phyloP scores from a whole-genome alignment of 2,329 filamentous ascomycete species.

The Cordyceps cateniannulata region DNA sequence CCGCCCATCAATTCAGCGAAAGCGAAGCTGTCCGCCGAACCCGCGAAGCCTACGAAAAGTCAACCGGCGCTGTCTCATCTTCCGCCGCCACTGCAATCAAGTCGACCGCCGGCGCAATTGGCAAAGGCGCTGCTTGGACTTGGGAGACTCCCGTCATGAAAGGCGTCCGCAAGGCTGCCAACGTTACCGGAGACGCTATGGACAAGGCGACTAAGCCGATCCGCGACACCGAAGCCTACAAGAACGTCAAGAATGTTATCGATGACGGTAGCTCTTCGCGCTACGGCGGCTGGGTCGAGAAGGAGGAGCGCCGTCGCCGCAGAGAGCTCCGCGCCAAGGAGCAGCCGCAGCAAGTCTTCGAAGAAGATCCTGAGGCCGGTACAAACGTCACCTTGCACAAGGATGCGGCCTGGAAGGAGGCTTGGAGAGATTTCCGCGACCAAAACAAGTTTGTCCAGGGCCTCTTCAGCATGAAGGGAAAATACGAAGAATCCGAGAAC shows the following conservation, averaged over 20 bases:
- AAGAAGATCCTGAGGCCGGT: slow-evolving; percentile 89
- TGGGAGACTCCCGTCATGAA: slow-evolving; percentile 95
- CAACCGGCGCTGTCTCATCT: slow-evolving; percentile 73
- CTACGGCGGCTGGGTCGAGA: slow-evolving; percentile 95
- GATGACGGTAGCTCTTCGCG: slow-evolving; percentile 94
- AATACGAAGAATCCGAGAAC: slow-evolving; percentile 96
- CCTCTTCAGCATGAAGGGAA: slow-evolving; percentile 76
- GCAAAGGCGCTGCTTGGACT: slow-evolving; percentile 89
- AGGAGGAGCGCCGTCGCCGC: slow-evolving; percentile 80
- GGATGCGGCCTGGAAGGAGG: slow-evolving; percentile 94
- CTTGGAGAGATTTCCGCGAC: slow-evolving; percentile 95
- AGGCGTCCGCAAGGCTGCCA: slow-evolving; percentile 79
- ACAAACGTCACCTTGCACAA: slow-evolving; percentile 95
- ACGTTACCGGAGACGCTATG: slow-evolving; percentile 75
- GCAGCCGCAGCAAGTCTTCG: slow-evolving; percentile 51
- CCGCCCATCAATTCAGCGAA: slow-evolving; percentile 85
- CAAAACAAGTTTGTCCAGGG: slow-evolving; percentile 82
- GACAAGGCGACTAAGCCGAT: slow-evolving; percentile 95
- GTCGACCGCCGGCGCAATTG: slow-evolving; percentile 77
- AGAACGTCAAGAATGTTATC: slow-evolving; percentile 90
- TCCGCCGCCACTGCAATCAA: slow-evolving; percentile 77
- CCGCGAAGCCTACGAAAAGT: slow-evolving; percentile 78
- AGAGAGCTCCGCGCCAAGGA: slow-evolving; percentile 68
- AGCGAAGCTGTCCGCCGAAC: slow-evolving; percentile 86
- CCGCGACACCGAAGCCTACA: slow-evolving; percentile 89